Base-by-base conservation (phyloP, 1,284 basidiomycete genomes). In the Tilletia horrida region DNA sequence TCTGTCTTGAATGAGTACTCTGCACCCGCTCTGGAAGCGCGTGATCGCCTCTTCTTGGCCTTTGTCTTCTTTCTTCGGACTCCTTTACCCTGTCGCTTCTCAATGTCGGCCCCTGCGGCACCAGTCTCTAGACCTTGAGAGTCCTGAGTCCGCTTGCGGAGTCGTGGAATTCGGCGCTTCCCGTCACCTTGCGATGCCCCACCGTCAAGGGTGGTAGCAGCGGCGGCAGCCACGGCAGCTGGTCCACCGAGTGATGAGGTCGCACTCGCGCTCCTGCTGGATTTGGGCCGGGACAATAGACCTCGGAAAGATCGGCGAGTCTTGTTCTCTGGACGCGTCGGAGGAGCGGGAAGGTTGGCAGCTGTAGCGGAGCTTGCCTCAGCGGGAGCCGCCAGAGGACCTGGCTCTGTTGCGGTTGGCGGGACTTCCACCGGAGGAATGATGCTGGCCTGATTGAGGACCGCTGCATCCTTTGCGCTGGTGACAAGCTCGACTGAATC, bases 1-100 rank as follows among this genome's bases (percentile, higher is more conserved):
- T 80, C 85, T 1, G 88, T 85, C 44, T 87, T 87, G 75, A 92
- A 88, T 76, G 73, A 67, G 62, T 70, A 79, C 14, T 75, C 73
- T n/a, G 18, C 45, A 16, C 35, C 44, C 14, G 90, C 45, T 48
- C 21, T 48, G 6, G 16, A 18, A 48, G 89, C 90, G 57, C 84
- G 85, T 1, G 57, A 63, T 13, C 62, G 64, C 8, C 65, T 61
- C 21, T 50, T 61, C 9, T 27, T 47, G 27, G 14, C 48, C 64
- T 63, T 42, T 48, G 52, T 21, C 45, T 48, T 48, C 45, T 18
- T 48, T 6, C 45, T 48, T 4, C 45, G 45, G 18, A n/a, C 40
- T 64, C n/a, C 35, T 40, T 66, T 42, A 31, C n/a, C n/a, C n/a
- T n/a, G n/a, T n/a, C 64, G 2, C 11, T 65, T 23, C 27, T 6